These are phyloP conservation scores for Candida hungchunana DNA, from an alignment of 805 yeast species.

Conservation along the genomic window DNA sequence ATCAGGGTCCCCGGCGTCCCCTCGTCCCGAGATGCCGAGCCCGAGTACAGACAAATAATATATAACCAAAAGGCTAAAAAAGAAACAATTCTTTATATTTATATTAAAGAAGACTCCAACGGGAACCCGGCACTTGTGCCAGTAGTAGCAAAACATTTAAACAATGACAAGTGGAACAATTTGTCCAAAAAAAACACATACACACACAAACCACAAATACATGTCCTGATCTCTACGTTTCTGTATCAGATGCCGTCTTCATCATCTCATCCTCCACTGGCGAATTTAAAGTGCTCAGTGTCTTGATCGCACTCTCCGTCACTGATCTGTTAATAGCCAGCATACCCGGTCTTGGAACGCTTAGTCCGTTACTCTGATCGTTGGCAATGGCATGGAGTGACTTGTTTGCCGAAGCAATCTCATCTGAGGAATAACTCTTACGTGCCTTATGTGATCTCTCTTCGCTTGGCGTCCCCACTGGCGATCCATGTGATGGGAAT, in stretches of 20 bases:
- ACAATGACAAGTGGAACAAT: too few species aligned
- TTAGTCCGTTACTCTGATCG: too few species aligned
- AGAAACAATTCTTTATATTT: too few species aligned
- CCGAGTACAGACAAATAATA: not conserved
- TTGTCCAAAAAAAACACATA: too few species aligned
- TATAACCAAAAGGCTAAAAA: not conserved
- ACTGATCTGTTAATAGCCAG: constrained; percentile 7
- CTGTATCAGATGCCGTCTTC: not conserved
- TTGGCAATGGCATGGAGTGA: not conserved
- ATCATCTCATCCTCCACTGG: constrained; percentile 5
- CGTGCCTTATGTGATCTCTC: constrained; percentile 3
- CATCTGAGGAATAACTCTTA: constrained; percentile 13
- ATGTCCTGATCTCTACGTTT: too few species aligned
- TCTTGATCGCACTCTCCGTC: constrained; percentile 15
- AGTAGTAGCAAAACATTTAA: too few species aligned
- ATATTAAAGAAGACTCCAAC: too few species aligned
- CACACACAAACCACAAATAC: too few species aligned
- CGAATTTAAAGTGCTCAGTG: constrained; percentile 12
- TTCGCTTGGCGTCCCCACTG: constrained; percentile 5
- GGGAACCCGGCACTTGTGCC: too few species aligned
- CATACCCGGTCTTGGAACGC: not conserved
- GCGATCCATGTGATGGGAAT: constrained; percentile 11
- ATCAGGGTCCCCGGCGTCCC: too few species aligned
- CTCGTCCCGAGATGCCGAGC: too few species aligned
- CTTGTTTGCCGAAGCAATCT: constrained; percentile 2